phyloP scores from a whole-genome alignment of 352 stramenopile species.

The Hyaloperonospora brassicae region DNA sequence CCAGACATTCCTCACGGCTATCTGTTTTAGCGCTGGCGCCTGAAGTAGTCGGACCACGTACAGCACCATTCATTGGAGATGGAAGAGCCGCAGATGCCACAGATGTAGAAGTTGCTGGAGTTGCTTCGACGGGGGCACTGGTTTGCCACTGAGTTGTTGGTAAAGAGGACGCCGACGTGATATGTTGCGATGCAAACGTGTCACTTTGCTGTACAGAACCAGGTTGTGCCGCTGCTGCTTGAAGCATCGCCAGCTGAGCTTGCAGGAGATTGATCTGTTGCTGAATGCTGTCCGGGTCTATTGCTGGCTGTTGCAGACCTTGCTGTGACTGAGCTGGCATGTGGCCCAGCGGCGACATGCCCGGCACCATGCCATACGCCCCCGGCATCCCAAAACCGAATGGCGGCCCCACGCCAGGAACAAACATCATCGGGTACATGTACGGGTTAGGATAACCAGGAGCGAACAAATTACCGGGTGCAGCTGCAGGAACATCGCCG shows the following conservation, averaged over 20 bases:
- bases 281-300: constrained; percentile 43
- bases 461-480: constrained; percentile 28
- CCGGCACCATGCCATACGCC: constrained; percentile 50
- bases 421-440: constrained; percentile 57
- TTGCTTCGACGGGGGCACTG: constrained; percentile 5
- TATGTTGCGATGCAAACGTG: constrained; percentile 8
- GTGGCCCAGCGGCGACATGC: constrained; percentile 23
- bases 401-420: constrained; percentile 26
- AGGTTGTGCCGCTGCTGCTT: constrained; percentile 30
- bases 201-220: constrained; percentile 10
- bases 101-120: constrained; percentile 9
- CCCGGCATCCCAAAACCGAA: constrained; percentile 52
- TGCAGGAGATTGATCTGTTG: constrained; percentile 46
- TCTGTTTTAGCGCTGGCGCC: constrained; percentile 1
- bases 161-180: constrained; percentile 5
- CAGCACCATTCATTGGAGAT: constrained; percentile 2
- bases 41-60: background rate
- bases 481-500: constrained; percentile 14
- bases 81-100: constrained; percentile 3
- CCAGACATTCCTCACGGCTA: constrained; percentile 20
- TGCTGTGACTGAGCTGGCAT: constrained; percentile 20
- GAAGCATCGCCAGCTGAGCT: constrained; percentile 40
- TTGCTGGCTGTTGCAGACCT: constrained; percentile 16
- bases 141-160: constrained; percentile 6
- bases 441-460: constrained; percentile 45